These are phyloP conservation scores for Septoria linicola DNA, from an alignment of 2,329 filamentous ascomycete genomes.

Conservation along the genomic window DNA sequence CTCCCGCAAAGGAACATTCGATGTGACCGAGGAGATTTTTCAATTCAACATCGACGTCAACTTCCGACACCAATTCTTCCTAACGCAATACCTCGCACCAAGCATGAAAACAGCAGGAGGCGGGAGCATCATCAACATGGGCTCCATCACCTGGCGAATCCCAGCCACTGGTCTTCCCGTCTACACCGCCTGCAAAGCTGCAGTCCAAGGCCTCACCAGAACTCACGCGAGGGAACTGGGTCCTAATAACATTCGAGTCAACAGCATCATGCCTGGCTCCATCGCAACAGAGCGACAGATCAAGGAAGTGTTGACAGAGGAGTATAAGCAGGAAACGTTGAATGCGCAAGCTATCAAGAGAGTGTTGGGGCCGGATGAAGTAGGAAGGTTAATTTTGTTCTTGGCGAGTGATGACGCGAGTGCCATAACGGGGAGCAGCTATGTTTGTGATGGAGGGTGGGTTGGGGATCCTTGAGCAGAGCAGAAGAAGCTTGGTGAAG, in stretches of 20 bases:
- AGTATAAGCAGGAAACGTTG: slow-evolving; percentile 33
- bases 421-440: slow-evolving; percentile 35
- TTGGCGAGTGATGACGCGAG: slow-evolving; percentile 36
- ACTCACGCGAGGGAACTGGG: slow-evolving; percentile 36
- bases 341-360: slow-evolving; percentile 35
- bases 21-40: slow-evolving; percentile 62
- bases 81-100: slow-evolving; percentile 57
- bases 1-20: slow-evolving; percentile 60
- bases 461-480: slow-evolving; percentile 26
- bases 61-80: slow-evolving; percentile 64
- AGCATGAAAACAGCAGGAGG: slow-evolving; percentile 57
- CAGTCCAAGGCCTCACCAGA: slow-evolving; percentile 32
- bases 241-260: slow-evolving; percentile 30
- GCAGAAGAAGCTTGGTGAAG: no score
- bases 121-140: slow-evolving; percentile 55
- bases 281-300: slow-evolving; percentile 37
- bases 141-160: slow-evolving; percentile 33
- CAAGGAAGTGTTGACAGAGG: slow-evolving; percentile 34
- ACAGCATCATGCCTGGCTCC: slow-evolving; percentile 35
- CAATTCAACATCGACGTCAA: slow-evolving; percentile 64
- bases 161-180: slow-evolving; percentile 30
- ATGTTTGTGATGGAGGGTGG: slow-evolving; percentile 38
- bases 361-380: slow-evolving; percentile 34
- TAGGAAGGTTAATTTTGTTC: slow-evolving; percentile 34
- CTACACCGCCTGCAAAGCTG: slow-evolving; percentile 34